Conservation (phyloP, 768 basidiomycete genomes). For the Trametes coccinea region DNA sequence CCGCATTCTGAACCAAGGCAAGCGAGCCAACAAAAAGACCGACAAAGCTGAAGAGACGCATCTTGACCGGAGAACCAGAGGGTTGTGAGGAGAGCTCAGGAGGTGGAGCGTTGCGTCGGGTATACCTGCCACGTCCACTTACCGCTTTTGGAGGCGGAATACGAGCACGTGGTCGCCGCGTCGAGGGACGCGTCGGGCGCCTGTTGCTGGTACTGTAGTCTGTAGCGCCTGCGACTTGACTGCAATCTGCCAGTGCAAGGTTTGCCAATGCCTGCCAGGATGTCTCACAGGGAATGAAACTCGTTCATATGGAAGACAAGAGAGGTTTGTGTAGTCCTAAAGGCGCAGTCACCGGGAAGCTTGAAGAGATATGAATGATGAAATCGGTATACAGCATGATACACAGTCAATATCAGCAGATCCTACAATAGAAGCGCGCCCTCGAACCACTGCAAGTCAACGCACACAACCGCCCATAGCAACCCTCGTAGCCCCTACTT, state of each 20-base stretch:
- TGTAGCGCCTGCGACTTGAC: no score
- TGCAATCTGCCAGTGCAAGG: no score
- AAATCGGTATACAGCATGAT: background rate
- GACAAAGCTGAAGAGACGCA: constrained; percentile 37
- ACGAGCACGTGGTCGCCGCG: constrained; percentile 21
- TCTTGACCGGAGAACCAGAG: constrained; percentile 24
- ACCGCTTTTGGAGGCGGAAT: constrained; percentile 11
- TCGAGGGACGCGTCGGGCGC: constrained; percentile 6
- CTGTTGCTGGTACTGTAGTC: background rate
- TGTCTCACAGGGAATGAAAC: no score
- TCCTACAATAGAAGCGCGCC: constrained; percentile 1
- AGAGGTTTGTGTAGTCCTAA: no score
- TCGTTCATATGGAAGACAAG: no score
- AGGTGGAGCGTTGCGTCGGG: constrained; percentile 3
- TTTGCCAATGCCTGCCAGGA: no score
- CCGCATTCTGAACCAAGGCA: constrained; percentile 32
- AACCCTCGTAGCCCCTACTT: constrained; percentile 25
- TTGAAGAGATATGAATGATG: no score
- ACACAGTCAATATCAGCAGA: background rate
- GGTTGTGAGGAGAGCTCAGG: constrained; percentile 8
- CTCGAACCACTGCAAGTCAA: background rate
- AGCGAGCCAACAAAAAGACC: constrained; percentile 31
- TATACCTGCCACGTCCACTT: constrained; percentile 26
- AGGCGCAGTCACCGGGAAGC: background rate
- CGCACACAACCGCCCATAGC: constrained; percentile 7